Percentiles rank a stretch among this genome's conserved stretches.
Evolutionary conservation across 2,329 filamentous ascomycete species (phyloP).

Genomic region (Fusarium chuoi): DNA sequence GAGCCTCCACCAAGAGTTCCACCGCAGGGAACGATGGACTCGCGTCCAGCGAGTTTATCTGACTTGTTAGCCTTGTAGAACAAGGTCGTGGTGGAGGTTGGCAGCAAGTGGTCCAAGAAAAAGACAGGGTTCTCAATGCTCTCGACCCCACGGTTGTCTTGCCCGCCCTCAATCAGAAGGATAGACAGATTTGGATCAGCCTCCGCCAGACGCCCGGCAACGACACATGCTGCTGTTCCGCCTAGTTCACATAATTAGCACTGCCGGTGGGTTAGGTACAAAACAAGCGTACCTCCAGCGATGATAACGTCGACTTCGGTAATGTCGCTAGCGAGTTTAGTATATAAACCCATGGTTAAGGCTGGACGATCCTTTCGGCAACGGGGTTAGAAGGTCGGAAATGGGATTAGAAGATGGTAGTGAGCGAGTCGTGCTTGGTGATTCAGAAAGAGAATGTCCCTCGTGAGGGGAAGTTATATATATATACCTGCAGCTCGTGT

Average conservation of each 20-base stretch:
- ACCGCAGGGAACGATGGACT: slow-evolving; percentile 43
- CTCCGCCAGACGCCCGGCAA: slow-evolving; percentile 46
- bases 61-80: slow-evolving; percentile 44
- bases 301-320: slow-evolving; percentile 37
- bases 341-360: slow-evolving; percentile 31
- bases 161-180: slow-evolving; percentile 48
- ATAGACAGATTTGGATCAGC: slow-evolving; percentile 44
- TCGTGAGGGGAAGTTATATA: slow-evolving; percentile 17
- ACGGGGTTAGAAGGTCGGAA: neutral
- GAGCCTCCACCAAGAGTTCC: slow-evolving; percentile 48
- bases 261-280: neutral
- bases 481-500: neutral
- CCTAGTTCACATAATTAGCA: slow-evolving; percentile 33
- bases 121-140: slow-evolving; percentile 45
- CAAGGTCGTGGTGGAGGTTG: slow-evolving; percentile 38
- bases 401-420: neutral
- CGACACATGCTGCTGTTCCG: slow-evolving; percentile 47
- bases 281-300: slow-evolving; percentile 23
- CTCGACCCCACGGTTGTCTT: slow-evolving; percentile 43
- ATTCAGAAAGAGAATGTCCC: neutral
- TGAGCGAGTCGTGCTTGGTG: neutral
- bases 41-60: slow-evolving; percentile 36
- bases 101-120: slow-evolving; percentile 39
- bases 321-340: slow-evolving; percentile 34
- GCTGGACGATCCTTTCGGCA: slow-evolving; percentile 1